Percentiles rank a stretch among this genome's conserved stretches.
Conservation (phyloP, 345 rosid genomes). For the Brassica incana region DNA sequence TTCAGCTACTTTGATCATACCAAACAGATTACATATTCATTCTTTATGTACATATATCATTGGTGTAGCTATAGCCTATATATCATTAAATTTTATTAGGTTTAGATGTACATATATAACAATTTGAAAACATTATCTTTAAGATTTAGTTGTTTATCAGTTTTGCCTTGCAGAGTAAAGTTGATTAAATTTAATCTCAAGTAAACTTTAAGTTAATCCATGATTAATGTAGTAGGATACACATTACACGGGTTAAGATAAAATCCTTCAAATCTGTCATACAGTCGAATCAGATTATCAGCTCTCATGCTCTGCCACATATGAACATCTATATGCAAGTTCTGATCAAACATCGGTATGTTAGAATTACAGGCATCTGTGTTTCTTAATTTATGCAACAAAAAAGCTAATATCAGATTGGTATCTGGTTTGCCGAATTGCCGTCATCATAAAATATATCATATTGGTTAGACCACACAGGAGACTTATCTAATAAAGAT, state of each 20-base stretch:
- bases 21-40: slow-evolving; percentile 10
- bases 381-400: not conserved
- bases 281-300: not conserved
- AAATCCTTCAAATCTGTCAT: not conserved
- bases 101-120: not conserved
- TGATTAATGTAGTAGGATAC: not conserved
- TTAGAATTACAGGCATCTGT: not conserved
- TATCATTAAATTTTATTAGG: not conserved
- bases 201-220: not conserved
- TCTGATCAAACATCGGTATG: slow-evolving; percentile 2
- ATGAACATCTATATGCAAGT: not conserved
- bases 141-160: not conserved
- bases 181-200: not conserved
- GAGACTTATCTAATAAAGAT: not conserved
- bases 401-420: not conserved
- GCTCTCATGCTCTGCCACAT: not conserved
- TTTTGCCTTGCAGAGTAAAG: not conserved
- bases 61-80: not conserved
- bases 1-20: slow-evolving; percentile 17
- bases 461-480: not conserved
- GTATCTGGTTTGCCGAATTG: not conserved
- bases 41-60: not conserved
- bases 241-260: not conserved
- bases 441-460: not conserved
- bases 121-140: not conserved